phyloP scores from a whole-genome alignment of 257 asterid genomes.

The Solanum piurae region DNA sequence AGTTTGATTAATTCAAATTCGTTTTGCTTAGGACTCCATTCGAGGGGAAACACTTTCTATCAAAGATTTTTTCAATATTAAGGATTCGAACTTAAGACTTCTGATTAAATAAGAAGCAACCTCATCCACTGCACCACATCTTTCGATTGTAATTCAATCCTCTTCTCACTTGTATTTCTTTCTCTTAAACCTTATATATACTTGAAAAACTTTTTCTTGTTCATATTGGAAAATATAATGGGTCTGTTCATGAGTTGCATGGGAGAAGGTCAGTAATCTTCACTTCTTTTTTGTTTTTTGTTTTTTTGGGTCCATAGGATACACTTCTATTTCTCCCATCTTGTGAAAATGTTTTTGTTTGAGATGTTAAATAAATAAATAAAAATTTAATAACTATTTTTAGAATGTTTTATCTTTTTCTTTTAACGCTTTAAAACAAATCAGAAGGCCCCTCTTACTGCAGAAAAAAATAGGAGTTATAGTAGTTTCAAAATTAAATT shows the following conservation, averaged over 20 bases:
- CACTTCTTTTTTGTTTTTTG: neutral
- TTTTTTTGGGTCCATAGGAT: neutral
- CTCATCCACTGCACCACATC: neutral
- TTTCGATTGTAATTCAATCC: neutral
- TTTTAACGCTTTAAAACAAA: neutral
- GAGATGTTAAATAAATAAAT: neutral
- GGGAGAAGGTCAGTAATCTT: neutral
- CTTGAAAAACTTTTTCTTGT: neutral
- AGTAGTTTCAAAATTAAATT: too few relatives aligned
- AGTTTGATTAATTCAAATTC: neutral
- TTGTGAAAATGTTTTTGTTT: neutral
- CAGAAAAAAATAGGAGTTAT: neutral
- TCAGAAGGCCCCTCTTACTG: too few relatives aligned
- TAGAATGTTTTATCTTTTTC: too few relatives aligned
- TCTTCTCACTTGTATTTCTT: neutral
- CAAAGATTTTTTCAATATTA: accelerated
- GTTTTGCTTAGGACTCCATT: accelerated
- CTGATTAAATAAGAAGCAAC: neutral
- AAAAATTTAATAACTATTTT: too few relatives aligned
- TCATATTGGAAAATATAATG: neutral
- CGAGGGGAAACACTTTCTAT: neutral
- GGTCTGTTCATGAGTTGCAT: neutral
- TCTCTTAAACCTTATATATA: neutral
- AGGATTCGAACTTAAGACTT: neutral
- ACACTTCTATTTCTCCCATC: neutral